Conservation (phyloP, 2,329 filamentous ascomycete species). For the Cytospora chrysosperma region DNA sequence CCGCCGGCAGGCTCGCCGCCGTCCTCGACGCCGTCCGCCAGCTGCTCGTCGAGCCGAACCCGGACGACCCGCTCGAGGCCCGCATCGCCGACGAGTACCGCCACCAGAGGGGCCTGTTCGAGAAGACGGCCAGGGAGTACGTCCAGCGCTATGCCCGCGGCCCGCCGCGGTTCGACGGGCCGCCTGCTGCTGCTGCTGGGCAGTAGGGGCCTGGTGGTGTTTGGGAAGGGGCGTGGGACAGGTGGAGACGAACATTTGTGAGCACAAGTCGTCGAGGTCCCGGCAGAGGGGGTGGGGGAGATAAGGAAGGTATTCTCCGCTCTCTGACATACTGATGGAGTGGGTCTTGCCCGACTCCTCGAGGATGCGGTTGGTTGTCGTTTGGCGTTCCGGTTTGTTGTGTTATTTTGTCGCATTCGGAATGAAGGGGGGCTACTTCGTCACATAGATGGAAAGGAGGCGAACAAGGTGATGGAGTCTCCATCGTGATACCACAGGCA, state of each 20-base stretch:
- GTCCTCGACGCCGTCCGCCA: slow-evolving; percentile 76
- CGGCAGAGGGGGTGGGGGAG: background rate
- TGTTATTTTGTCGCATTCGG: background rate
- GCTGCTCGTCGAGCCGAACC: slow-evolving; percentile 77
- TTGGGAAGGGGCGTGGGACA: background rate
- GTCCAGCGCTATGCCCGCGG: slow-evolving; percentile 68
- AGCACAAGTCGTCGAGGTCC: background rate
- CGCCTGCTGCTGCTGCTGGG: slow-evolving; percentile 2
- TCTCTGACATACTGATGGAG: background rate
- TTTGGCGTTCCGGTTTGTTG: background rate
- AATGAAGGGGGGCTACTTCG: background rate
- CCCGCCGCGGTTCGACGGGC: slow-evolving; percentile 37
- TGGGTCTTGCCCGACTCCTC: background rate
- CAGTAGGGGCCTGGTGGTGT: slow-evolving; percentile 15
- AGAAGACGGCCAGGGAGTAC: slow-evolving; percentile 73
- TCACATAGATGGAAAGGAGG: background rate
- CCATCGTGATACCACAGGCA: background rate
- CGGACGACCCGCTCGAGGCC: slow-evolving; percentile 85
- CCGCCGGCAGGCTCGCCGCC: slow-evolving; percentile 70
- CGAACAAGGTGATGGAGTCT: background rate
- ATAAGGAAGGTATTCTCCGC: too few species aligned
- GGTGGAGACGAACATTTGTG: background rate
- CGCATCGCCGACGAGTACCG: slow-evolving; percentile 84
- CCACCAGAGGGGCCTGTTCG: slow-evolving; percentile 65
- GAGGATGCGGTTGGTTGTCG: background rate